phyloP scores from a whole-genome alignment of 345 rosid genomes.

The Acer yangbiense region DNA sequence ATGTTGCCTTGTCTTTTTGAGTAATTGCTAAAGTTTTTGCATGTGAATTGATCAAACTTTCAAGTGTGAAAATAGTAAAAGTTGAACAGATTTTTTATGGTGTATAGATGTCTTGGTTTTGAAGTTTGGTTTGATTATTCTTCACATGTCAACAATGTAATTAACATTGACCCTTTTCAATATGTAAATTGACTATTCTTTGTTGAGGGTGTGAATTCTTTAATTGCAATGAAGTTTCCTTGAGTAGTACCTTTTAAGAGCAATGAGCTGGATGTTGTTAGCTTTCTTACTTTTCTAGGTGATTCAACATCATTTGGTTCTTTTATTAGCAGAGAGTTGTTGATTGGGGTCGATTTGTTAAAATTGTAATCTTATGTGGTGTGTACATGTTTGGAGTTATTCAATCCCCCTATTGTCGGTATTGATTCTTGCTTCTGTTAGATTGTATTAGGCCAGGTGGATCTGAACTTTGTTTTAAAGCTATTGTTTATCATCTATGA shows the following conservation, averaged over 20 bases:
- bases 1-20: constrained; percentile 2
- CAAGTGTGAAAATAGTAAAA: background rate
- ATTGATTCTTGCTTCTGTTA: constrained; percentile 22
- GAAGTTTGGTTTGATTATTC: background rate
- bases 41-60: constrained; percentile 9
- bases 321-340: background rate
- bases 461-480: constrained; percentile 26
- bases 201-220: background rate
- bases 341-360: background rate
- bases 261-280: constrained; percentile 5
- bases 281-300: background rate
- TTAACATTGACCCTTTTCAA: background rate
- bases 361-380: constrained; percentile 1
- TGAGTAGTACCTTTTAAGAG: background rate
- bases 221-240: background rate
- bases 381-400: constrained; percentile 25
- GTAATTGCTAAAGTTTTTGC: background rate
- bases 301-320: background rate
- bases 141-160: background rate
- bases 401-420: constrained; percentile 3
- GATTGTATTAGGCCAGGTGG: constrained; percentile 31
- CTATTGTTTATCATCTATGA: constrained; percentile 16
- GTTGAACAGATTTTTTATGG: background rate
- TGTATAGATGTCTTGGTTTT: background rate
- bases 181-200: background rate